Conservation (phyloP, 345 rosid genomes). For the Bruguiera sexangula region DNA sequence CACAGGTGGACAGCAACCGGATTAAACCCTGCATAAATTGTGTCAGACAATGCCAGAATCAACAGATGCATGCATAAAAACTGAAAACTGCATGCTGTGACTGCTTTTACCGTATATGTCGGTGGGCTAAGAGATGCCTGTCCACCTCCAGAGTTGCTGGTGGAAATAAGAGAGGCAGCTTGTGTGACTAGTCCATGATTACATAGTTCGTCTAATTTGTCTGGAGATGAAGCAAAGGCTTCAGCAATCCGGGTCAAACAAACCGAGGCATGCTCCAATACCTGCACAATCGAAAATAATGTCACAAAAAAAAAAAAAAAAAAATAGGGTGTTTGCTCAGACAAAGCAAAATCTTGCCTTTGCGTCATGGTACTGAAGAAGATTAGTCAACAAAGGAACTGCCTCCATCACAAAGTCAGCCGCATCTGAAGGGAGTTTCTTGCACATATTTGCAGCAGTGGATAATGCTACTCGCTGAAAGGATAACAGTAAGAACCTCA, state of each 20-base stretch:
- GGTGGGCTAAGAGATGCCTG: slow-evolving; percentile 89
- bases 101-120: slow-evolving; percentile 74
- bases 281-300: slow-evolving; percentile 43
- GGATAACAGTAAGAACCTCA: background rate
- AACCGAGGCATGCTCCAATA: slow-evolving; percentile 94
- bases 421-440: slow-evolving; percentile 98
- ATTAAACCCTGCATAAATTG: slow-evolving; percentile 71
- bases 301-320: slow-evolving; percentile 5
- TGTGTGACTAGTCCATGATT: slow-evolving; percentile 95
- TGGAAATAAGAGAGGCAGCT: slow-evolving; percentile 94
- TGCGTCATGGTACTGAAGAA: slow-evolving; percentile 92
- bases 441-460: slow-evolving; percentile 99
- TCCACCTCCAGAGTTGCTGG: slow-evolving; percentile 89
- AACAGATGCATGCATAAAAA: slow-evolving; percentile 4
- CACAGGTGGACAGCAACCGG: slow-evolving; percentile 93
- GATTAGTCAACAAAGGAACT: slow-evolving; percentile 93
- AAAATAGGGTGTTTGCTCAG: background rate
- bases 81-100: slow-evolving; percentile 1
- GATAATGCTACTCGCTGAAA: slow-evolving; percentile 90
- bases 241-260: slow-evolving; percentile 98
- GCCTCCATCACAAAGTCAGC: slow-evolving; percentile 99
- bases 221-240: slow-evolving; percentile 89
- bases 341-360: slow-evolving; percentile 49
- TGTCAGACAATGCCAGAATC: slow-evolving; percentile 27
- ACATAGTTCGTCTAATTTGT: slow-evolving; percentile 87